These are phyloP conservation scores for Talaromyces atroroseus DNA, from an alignment of 2,329 filamentous ascomycete genomes.

Conservation along the genomic window DNA sequence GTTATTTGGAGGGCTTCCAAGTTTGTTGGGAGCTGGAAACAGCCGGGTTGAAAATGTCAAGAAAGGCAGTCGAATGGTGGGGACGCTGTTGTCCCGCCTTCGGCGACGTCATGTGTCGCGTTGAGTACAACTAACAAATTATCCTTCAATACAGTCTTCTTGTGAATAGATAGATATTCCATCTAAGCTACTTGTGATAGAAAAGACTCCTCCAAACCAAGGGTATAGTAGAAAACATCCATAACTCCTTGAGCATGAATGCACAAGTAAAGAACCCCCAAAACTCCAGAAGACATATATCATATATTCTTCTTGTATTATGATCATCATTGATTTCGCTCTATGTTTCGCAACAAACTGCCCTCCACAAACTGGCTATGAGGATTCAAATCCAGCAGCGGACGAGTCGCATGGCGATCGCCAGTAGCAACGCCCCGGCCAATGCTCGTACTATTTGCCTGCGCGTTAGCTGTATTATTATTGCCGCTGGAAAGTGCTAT, in stretches of 20 bases:
- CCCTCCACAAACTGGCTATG: conserved; percentile 42
- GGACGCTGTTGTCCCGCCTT: neutral
- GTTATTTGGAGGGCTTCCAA: neutral
- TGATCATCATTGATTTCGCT: conserved; percentile 14
- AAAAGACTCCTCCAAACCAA: neutral
- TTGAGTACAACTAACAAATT: no score
- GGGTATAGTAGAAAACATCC: neutral
- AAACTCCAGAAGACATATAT: neutral
- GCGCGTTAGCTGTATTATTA: conserved; percentile 6
- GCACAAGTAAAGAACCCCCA: neutral
- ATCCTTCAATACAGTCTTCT: no score
- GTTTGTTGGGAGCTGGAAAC: neutral
- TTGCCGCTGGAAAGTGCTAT: conserved; percentile 23
- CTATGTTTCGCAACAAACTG: conserved; percentile 37
- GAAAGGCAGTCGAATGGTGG: no score
- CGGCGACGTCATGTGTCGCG: neutral
- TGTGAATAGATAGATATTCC: conserved; percentile 12
- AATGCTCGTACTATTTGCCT: conserved; percentile 16
- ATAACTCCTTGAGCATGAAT: neutral
- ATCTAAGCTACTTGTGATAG: conserved; percentile 20
- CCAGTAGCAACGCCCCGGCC: conserved; percentile 39
- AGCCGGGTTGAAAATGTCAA: neutral
- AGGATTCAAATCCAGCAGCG: conserved; percentile 39
- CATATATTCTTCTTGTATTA: neutral
- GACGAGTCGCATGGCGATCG: conserved; percentile 33